Conservation (phyloP, 257 asterid species). For the Echium plantagineum region DNA sequence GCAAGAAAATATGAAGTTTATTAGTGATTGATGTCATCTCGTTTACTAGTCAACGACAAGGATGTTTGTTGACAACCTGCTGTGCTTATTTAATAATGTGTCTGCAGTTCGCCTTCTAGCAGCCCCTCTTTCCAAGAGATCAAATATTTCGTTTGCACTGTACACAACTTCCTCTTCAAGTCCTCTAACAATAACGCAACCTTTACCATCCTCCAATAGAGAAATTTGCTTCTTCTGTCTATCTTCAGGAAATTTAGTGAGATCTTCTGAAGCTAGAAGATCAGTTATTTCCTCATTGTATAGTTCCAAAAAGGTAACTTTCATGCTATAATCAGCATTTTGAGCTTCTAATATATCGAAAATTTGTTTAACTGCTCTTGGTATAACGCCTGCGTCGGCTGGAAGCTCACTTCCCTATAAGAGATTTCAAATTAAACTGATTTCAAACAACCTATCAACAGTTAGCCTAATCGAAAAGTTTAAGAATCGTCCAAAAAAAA, state of each 20-base stretch:
- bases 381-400: slow-evolving; percentile 75
- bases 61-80: slow-evolving; percentile 33
- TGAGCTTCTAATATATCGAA: slow-evolving; percentile 75
- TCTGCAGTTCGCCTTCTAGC: slow-evolving; percentile 74
- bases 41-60: not conserved
- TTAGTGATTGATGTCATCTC: not conserved
- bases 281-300: slow-evolving; percentile 76
- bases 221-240: slow-evolving; percentile 47
- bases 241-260: slow-evolving; percentile 37
- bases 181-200: slow-evolving; percentile 63
- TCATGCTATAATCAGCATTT: slow-evolving; percentile 67
- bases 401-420: slow-evolving; percentile 72
- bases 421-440: not conserved
- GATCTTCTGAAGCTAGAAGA: slow-evolving; percentile 57
- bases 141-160: slow-evolving; percentile 68
- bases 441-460: not conserved
- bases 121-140: slow-evolving; percentile 75
- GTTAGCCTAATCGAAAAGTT: too few species aligned
- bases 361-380: slow-evolving; percentile 80
- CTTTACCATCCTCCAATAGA: slow-evolving; percentile 79
- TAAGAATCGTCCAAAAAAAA: not conserved
- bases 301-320: slow-evolving; percentile 77
- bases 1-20: slow-evolving; percentile 12
- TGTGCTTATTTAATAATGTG: slow-evolving; percentile 62
- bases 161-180: slow-evolving; percentile 85